Evolutionary conservation across 257 asterid genomes (phyloP), one percentile per base, ranked within the genome.

Genomic region (Agastache rugosa): DNA sequence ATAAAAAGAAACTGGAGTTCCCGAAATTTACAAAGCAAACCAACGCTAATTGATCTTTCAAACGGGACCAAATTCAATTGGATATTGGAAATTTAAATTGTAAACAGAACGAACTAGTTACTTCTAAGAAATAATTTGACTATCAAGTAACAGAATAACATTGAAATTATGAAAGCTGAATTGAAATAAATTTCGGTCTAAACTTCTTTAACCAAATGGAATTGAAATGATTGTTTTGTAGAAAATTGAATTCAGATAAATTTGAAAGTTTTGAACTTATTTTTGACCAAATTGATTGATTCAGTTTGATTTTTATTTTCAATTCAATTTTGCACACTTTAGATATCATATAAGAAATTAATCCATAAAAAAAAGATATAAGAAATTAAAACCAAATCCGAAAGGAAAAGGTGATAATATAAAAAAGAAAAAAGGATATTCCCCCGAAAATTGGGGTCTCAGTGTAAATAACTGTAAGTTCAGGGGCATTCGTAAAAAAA

Each of bases 381-480:
- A 35, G 8, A 35, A 39, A 39, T 39, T 39, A 8, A 9, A 39
- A 39, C 12, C 44, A 39, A 37, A 31, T 29, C 9, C 41, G 1
- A 35, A 35, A 35, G 9, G 41, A 29, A 29, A 29, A 29, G 34
- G 5, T 4, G 34, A 29, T 29, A 29, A 29, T 31, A 5, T 31
- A 5, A 31, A 6, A 74, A 44, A 64, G n/a, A 31, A 34, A 41
- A 7, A 16, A 14, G 62, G 71, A 62, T 73, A 78, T 78, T 59
- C 78, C 78, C 75, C 14, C 16, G 61, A 53, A 53, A 9, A 20
- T 29, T 29, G 76, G 78, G 73, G 50, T n/a, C 19, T 53, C 17
- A 42, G 53, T 17, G 66, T 56, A 45, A 70, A 68, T 61, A 51
- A 22, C 11, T 7, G 27, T 31, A 67, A 27, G 51, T 50, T 14